phyloP scores from a whole-genome alignment of 129 eudicot genomes.

The Tanacetum coccineum region DNA sequence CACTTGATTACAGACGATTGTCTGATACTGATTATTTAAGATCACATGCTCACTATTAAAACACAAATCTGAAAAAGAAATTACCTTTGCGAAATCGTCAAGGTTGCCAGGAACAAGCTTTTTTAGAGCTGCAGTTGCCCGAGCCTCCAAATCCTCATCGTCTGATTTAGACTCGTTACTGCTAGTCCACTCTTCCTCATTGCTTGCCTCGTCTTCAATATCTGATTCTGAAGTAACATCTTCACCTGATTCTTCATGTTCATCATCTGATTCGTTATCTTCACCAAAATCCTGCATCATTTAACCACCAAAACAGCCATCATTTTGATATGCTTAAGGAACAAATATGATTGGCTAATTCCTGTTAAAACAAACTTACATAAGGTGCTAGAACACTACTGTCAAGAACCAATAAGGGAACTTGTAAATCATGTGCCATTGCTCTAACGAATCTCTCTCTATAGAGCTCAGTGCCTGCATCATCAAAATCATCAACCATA shows the following conservation, averaged over 20 bases:
- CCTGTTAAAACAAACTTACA: slow-evolving; percentile 42
- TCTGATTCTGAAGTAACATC: slow-evolving; percentile 72
- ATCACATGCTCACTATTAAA: background rate
- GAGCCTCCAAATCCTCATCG: slow-evolving; percentile 59
- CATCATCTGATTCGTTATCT: slow-evolving; percentile 82
- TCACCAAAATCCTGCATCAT: slow-evolving; percentile 68
- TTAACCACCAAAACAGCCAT: background rate
- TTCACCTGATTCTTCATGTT: slow-evolving; percentile 59
- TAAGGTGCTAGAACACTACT: slow-evolving; percentile 86
- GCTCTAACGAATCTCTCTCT: slow-evolving; percentile 93
- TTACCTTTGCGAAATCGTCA: slow-evolving; percentile 84
- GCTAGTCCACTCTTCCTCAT: slow-evolving; percentile 79
- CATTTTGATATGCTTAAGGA: slow-evolving; percentile 7
- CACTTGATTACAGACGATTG: background rate
- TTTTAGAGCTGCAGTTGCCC: slow-evolving; percentile 63
- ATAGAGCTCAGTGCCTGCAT: slow-evolving; percentile 88
- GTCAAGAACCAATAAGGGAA: slow-evolving; percentile 87
- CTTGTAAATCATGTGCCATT: slow-evolving; percentile 82
- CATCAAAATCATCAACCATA: slow-evolving; percentile 18
- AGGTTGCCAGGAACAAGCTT: slow-evolving; percentile 68
- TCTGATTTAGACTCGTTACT: slow-evolving; percentile 59
- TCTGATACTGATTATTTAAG: background rate
- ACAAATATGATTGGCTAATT: background rate
- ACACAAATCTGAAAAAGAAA: background rate
- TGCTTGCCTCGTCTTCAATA: slow-evolving; percentile 61